These are phyloP conservation scores for Nicotiana noctiflora DNA, from an alignment of 257 asterid species.

Conservation along the genomic window DNA sequence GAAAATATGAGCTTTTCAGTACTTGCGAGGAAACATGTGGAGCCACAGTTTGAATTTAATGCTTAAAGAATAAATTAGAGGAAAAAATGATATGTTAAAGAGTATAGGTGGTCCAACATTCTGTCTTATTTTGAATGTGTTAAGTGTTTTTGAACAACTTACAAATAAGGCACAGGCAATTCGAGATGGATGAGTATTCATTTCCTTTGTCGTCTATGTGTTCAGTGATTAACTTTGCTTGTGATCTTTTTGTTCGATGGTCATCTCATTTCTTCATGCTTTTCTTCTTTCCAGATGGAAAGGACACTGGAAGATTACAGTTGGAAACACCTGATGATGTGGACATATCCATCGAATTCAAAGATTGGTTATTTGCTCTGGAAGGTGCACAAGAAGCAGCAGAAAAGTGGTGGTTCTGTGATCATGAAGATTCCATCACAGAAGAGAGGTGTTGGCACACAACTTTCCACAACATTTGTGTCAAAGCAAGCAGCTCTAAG, in stretches of 20 bases:
- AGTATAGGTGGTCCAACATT: background rate
- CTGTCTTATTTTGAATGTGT: background rate
- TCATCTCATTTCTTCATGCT: background rate
- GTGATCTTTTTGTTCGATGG: constrained; percentile 4
- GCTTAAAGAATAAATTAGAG: background rate
- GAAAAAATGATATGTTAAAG: background rate
- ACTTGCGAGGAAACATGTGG: background rate
- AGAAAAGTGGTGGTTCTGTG: constrained; percentile 35
- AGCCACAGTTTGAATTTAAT: background rate
- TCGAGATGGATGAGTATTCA: background rate
- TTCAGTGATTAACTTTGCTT: constrained; percentile 14
- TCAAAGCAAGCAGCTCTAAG: constrained; percentile 64
- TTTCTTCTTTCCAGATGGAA: constrained; percentile 43
- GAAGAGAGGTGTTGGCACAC: constrained; percentile 93
- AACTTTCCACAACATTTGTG: constrained; percentile 54
- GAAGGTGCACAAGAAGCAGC: constrained; percentile 73
- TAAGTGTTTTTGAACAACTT: background rate
- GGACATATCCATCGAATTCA: constrained; percentile 67
- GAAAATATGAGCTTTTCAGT: background rate
- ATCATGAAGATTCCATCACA: constrained; percentile 44
- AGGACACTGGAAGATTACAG: constrained; percentile 38
- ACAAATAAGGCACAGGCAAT: background rate
- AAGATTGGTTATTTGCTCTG: constrained; percentile 94
- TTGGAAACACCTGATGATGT: constrained; percentile 90
- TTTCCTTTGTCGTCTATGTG: constrained; percentile 9